Base-by-base conservation (phyloP, 2,329 filamentous ascomycete genomes). In the Penicillium sp. region DNA sequence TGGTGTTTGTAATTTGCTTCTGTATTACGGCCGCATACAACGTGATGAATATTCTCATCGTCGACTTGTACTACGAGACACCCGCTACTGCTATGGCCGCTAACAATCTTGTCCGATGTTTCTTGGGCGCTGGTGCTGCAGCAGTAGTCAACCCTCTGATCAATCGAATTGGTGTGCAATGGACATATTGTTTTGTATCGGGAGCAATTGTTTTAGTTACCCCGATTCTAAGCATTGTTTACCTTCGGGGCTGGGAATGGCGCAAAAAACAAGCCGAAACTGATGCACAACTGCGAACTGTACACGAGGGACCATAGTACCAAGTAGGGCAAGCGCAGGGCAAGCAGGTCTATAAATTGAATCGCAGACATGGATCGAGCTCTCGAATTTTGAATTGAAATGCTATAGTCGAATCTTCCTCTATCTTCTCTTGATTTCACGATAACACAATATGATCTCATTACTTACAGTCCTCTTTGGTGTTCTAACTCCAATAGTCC, bases 1-100 rank as follows among this genome's bases (percentile, higher is more conserved):
- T 75, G 15, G 58, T 76, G 2, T 76, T 77, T 43, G 41, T 69
- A 40, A 66, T 69, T n/a, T 71, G 69, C 9, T 77, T 74, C 56
- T 71, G 64, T 54, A 69, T 78, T 27, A 74, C 72, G 13, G 73
- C 73, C 6, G 71, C 72, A 2, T 80, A 75, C 54, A 77, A 80
- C 50, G 69, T 74, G 19, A 69, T 77, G 29, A 81, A 78, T 50
- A 76, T 80, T 0, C 64, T 84, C 17, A 72, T 80, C 40, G 71
- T 80, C 0, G 78, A 80, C 59, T 64, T 79, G 46, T 73, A 77
- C 62, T 64, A 68, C 66, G 41, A 57, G 2, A 69, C 62, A 0
- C 68, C 73, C 0, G 72, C 71, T 4, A 69, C 69, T 0, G 73
- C 67, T 0, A 73, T 70, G 64, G 71, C 73, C 15, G 69, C 73